Conservation (phyloP, 371 early-diverging fungal genomes). For the Ecytonucleospora hepatopenaei region DNA sequence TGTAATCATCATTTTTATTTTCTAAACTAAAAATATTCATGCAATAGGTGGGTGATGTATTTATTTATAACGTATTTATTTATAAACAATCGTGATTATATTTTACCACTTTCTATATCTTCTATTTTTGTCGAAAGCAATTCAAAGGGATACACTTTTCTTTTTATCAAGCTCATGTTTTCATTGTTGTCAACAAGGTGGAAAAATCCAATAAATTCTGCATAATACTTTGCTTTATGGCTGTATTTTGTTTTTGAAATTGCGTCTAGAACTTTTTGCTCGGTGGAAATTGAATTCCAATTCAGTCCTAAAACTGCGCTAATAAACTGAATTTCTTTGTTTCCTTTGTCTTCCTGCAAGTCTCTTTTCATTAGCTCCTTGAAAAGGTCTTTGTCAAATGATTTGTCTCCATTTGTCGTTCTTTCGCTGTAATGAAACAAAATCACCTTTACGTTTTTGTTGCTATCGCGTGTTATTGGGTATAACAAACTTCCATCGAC, state of each 20-base stretch:
- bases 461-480: background rate
- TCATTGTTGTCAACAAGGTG: background rate
- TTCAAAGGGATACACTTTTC: background rate
- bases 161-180: background rate
- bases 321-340: background rate
- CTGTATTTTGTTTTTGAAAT: slow-evolving; percentile 11
- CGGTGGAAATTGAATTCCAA: background rate
- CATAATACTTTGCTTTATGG: background rate
- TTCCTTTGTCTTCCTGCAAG: background rate
- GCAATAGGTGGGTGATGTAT: no score
- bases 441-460: background rate
- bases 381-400: background rate
- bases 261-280: background rate
- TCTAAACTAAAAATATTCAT: no score
- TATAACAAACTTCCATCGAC: background rate
- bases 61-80: no score
- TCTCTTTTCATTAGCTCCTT: background rate
- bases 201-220: slow-evolving; percentile 6
- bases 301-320: slow-evolving; percentile 1
- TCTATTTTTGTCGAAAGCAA: no score
- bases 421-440: background rate
- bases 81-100: no score
- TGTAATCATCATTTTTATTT: no score
- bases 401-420: background rate
- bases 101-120: no score